A percentile compares a stretch with the other conserved stretches of the same genome.
Conservation (phyloP, 2,329 filamentous ascomycete genomes). For the Scedosporium minutisporum region DNA sequence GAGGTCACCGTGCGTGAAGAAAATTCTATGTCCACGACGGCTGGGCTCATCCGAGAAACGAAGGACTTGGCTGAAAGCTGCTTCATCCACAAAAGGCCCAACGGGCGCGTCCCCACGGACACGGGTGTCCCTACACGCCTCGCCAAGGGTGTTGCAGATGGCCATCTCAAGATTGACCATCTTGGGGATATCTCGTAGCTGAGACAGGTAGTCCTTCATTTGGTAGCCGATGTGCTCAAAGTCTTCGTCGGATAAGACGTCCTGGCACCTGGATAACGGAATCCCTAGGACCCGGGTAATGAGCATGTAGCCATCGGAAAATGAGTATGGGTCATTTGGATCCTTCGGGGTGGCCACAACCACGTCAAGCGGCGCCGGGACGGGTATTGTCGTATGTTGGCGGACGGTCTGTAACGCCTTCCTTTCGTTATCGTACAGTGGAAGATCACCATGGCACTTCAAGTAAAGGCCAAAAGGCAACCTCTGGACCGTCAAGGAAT, state of each 20-base stretch:
- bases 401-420: not conserved
- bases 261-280: conserved; percentile 7
- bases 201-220: conserved; percentile 15
- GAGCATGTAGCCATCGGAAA: not conserved
- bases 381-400: not conserved
- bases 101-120: conserved; percentile 13
- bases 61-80: conserved; percentile 20
- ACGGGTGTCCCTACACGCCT: conserved; percentile 17
- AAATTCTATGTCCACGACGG: conserved; percentile 15
- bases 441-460: not conserved
- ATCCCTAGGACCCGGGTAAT: not conserved
- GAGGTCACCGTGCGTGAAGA: conserved; percentile 24
- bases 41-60: conserved; percentile 19
- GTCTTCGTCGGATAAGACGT: conserved; percentile 18
- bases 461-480: not conserved
- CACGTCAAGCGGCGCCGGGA: not conserved
- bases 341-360: no score
- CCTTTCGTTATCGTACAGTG: not conserved
- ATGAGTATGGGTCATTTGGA: not conserved
- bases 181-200: conserved; percentile 18
- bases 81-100: conserved; percentile 21
- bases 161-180: conserved; percentile 4
- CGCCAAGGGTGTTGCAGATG: conserved; percentile 22
- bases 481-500: not conserved
- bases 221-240: conserved; percentile 13